These are phyloP conservation scores for Aspergillus sclerotioniger DNA, from an alignment of 495 filamentous ascomycete species.

Conservation along the genomic window DNA sequence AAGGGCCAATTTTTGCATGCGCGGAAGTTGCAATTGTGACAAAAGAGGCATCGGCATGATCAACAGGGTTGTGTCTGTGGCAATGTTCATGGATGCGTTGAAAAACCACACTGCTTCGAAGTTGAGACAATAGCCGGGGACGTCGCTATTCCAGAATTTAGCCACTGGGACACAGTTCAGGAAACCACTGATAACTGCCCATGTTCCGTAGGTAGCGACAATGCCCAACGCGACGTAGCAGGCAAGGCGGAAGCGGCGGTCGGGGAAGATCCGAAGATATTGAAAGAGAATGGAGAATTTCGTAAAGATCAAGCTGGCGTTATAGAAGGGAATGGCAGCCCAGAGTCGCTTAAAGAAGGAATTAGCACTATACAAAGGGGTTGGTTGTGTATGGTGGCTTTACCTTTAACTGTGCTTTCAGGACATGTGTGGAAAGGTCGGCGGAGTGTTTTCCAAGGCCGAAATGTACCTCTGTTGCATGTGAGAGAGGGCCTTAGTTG, in stretches of 20 bases:
- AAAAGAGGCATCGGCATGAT: slow-evolving; percentile 56
- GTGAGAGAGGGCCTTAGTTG: slow-evolving; percentile 1
- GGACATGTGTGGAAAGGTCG: slow-evolving; percentile 16
- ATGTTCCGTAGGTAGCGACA: slow-evolving; percentile 34
- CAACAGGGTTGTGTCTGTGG: slow-evolving; percentile 56
- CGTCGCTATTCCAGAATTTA: slow-evolving; percentile 50
- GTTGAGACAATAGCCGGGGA: slow-evolving; percentile 52
- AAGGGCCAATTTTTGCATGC: slow-evolving; percentile 49
- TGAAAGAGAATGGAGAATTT: slow-evolving; percentile 50
- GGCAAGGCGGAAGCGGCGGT: slow-evolving; percentile 29
- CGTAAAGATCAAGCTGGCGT: slow-evolving; percentile 37
- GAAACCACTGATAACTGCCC: slow-evolving; percentile 41
- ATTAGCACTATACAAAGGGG: not conserved
- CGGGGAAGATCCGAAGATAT: slow-evolving; percentile 48
- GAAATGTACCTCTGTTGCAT: slow-evolving; percentile 29
- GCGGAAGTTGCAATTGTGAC: slow-evolving; percentile 47
- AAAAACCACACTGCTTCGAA: slow-evolving; percentile 47
- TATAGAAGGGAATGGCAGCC: slow-evolving; percentile 44
- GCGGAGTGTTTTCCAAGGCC: slow-evolving; percentile 29
- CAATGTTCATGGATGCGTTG: slow-evolving; percentile 54
- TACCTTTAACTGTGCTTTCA: slow-evolving; percentile 37
- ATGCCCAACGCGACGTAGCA: slow-evolving; percentile 36
- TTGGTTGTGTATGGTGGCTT: not conserved
- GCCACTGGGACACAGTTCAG: slow-evolving; percentile 56
- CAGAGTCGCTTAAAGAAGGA: slow-evolving; percentile 29